These are phyloP conservation scores for Bruguiera sexangula DNA, from an alignment of 345 rosid genomes.

Conservation along the genomic window DNA sequence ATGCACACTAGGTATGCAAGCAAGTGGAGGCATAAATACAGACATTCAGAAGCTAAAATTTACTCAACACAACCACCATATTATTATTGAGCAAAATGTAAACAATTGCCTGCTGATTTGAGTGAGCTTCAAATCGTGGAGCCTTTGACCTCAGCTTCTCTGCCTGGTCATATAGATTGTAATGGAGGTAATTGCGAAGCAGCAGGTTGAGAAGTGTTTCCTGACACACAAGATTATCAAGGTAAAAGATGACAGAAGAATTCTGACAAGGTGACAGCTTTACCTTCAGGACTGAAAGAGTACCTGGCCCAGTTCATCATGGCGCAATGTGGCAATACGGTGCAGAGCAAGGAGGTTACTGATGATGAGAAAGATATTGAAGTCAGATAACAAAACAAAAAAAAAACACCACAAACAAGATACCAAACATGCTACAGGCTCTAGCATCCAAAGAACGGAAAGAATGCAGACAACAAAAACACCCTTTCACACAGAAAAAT, in stretches of 20 bases:
- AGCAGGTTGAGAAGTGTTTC: constrained; percentile 84
- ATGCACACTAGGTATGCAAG: background rate
- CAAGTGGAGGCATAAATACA: background rate
- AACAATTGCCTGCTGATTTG: constrained; percentile 70
- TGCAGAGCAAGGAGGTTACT: constrained; percentile 78
- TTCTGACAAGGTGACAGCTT: background rate
- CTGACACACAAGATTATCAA: constrained; percentile 39
- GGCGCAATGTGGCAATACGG: constrained; percentile 79
- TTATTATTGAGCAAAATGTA: background rate
- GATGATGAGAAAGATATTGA: constrained; percentile 14
- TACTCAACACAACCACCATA: background rate
- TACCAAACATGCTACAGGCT: background rate
- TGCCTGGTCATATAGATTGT: constrained; percentile 81
- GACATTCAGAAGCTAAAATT: background rate
- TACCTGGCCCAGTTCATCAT: constrained; percentile 91
- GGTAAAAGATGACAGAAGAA: constrained; percentile 16
- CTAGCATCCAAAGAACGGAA: background rate
- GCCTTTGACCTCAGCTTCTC: constrained; percentile 90
- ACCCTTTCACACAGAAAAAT: background rate
- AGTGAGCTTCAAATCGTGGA: constrained; percentile 88
- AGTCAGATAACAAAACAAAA: background rate
- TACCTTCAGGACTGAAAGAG: constrained; percentile 1
- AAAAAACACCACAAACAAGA: background rate
- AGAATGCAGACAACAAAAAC: background rate
- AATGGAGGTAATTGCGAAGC: constrained; percentile 81